A percentile compares a stretch with the other conserved stretches of the same genome.
phyloP scores from a whole-genome alignment of 2,329 filamentous ascomycete genomes.

The Ascosphaera apis region DNA sequence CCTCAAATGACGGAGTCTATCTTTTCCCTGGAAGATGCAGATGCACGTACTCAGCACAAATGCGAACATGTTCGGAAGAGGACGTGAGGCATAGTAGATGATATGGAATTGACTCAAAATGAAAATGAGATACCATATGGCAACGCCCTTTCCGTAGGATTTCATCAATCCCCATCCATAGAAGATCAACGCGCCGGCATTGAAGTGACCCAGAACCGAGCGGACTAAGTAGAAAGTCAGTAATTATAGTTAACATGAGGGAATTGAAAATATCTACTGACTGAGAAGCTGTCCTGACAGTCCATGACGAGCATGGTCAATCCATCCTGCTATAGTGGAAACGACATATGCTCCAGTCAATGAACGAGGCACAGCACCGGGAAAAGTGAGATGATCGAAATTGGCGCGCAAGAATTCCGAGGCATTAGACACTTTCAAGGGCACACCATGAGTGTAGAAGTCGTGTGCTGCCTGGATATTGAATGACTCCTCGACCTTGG shows the following conservation, averaged over 20 bases:
- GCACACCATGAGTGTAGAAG: conserved; percentile 59
- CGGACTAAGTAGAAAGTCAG: conserved; percentile 29
- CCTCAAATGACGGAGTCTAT: background rate
- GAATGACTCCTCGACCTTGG: conserved; percentile 97
- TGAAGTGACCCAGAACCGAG: conserved; percentile 53
- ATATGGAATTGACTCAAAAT: conserved; percentile 77
- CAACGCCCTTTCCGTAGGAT: conserved; percentile 45
- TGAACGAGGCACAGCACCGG: conserved; percentile 74
- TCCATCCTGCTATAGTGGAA: conserved; percentile 38
- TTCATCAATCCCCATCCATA: conserved; percentile 41
- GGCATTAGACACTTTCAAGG: conserved; percentile 24
- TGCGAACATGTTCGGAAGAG: conserved; percentile 90
- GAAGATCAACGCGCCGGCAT: conserved; percentile 42
- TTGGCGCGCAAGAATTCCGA: conserved; percentile 29
- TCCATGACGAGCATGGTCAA: background rate
- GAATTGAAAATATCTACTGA: conserved; percentile 11
- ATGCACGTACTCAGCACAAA: conserved; percentile 51
- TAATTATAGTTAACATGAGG: conserved; percentile 1
- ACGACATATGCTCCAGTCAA: conserved; percentile 65
- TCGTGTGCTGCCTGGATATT: conserved; percentile 90
- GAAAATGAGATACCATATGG: conserved; percentile 58
- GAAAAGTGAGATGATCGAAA: conserved; percentile 82
- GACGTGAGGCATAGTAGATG: conserved; percentile 76
- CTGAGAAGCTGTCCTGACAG: conserved; percentile 27
- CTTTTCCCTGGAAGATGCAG: background rate